A percentile compares a stretch with the other conserved stretches of the same genome.
These are phyloP conservation scores for Chytriomyces sp. DNA, from an alignment of 192 early-diverging fungal genomes.

Conservation along the genomic window DNA sequence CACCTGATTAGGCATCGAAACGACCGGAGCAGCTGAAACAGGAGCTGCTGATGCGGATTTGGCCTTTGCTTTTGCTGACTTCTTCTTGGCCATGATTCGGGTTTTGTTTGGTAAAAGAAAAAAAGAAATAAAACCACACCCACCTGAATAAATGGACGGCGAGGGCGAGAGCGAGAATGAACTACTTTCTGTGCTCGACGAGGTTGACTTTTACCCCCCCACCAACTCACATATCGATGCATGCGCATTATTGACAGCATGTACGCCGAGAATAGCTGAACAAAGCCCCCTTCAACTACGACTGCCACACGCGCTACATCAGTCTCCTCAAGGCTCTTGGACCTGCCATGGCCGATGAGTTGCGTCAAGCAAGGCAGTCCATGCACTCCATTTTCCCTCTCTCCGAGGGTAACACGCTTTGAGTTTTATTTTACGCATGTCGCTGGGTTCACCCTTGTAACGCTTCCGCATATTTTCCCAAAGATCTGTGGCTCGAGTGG, in stretches of 20 bases:
- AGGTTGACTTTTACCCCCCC: neutral
- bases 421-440: neutral
- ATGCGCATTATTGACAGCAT: no score
- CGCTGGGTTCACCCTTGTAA: neutral
- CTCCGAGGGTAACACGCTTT: slow-evolving; percentile 59
- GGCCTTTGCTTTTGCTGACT: neutral
- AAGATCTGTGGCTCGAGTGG: slow-evolving; percentile 78
- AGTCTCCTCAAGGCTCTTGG: slow-evolving; percentile 1
- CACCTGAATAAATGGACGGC: neutral
- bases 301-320: slow-evolving; percentile 8
- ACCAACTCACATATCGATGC: no score
- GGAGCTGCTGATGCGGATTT: neutral
- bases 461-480: neutral
- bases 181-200: slow-evolving; percentile 10
- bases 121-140: slow-evolving; percentile 18
- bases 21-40: neutral
- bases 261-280: neutral
- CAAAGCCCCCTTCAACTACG: slow-evolving; percentile 23
- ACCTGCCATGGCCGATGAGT: slow-evolving; percentile 40
- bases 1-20: neutral
- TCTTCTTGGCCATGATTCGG: slow-evolving; percentile 18
- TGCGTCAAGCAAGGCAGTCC: slow-evolving; percentile 57
- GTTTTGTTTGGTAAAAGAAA: neutral
- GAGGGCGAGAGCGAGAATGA: neutral
- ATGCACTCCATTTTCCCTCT: slow-evolving; percentile 69